Evolutionary conservation across 2,329 filamentous ascomycete genomes (phyloP).

Genomic region (Neonectria sp.): DNA sequence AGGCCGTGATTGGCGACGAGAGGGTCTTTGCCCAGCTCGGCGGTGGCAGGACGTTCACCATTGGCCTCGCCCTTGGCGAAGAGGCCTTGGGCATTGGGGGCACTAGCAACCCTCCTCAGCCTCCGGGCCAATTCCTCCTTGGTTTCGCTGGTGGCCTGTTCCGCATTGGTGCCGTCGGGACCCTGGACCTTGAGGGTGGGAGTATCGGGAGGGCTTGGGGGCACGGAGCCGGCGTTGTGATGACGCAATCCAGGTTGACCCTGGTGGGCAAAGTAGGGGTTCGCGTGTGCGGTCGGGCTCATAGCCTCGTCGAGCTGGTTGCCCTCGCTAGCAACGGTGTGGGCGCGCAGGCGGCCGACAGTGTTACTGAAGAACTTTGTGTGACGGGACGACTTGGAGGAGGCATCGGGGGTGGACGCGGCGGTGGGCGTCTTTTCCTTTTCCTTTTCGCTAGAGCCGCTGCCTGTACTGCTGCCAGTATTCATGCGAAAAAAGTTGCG

Average conservation of each 20-base stretch:
- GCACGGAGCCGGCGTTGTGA: constrained; percentile 94
- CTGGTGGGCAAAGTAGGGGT: constrained; percentile 98
- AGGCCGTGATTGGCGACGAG: constrained; percentile 67
- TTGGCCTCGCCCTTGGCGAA: constrained; percentile 73
- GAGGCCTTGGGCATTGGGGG: constrained; percentile 95
- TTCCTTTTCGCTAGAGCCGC: constrained; percentile 55
- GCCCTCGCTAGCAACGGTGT: constrained; percentile 93
- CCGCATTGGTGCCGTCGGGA: constrained; percentile 73
- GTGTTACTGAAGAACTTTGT: constrained; percentile 90
- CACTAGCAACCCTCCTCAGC: constrained; percentile 92
- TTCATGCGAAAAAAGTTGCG: constrained; percentile 82
- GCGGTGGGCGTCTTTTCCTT: constrained; percentile 49
- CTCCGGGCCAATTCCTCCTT: constrained; percentile 97
- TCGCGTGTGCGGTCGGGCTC: constrained; percentile 93
- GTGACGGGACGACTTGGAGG: constrained; percentile 79
- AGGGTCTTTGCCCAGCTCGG: constrained; percentile 88
- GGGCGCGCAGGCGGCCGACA: constrained; percentile 88
- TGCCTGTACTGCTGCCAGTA: constrained; percentile 57
- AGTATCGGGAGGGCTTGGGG: constrained; percentile 92
- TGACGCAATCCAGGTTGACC: constrained; percentile 93
- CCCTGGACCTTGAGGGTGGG: constrained; percentile 83
- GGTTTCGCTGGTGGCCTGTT: constrained; percentile 81
- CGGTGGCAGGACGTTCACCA: constrained; percentile 83
- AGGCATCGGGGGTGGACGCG: constrained; percentile 37
- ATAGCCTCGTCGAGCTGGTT: constrained; percentile 90